Conservation (phyloP, 1,284 basidiomycete genomes). For the Bondarzewia mesenterica region DNA sequence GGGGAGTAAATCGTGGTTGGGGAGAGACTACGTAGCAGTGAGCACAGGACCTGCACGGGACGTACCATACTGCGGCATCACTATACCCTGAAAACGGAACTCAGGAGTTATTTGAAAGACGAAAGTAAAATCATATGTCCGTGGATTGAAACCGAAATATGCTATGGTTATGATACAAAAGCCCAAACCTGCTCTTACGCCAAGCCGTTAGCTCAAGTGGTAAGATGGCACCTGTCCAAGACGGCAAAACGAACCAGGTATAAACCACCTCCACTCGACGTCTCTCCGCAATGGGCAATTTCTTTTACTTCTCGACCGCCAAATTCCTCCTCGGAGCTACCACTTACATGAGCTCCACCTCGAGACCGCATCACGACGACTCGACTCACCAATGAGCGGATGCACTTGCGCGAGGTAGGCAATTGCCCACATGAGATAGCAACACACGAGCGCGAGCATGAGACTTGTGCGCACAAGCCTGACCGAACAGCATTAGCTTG, state of each 20-base stretch:
- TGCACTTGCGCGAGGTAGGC: conserved; percentile 90
- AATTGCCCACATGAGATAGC: conserved; percentile 93
- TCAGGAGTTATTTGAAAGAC: no score
- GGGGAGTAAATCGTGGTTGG: background rate
- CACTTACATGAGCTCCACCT: conserved; percentile 12
- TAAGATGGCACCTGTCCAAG: no score
- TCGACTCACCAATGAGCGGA: conserved; percentile 72
- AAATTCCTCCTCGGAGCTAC: conserved; percentile 14
- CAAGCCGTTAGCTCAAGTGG: background rate
- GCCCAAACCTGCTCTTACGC: background rate
- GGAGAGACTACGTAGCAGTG: background rate
- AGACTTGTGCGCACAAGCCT: conserved; percentile 78
- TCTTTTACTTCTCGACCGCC: conserved; percentile 9
- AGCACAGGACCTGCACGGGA: background rate
- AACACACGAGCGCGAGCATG: conserved; percentile 69
- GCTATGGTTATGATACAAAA: background rate
- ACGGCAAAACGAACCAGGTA: no score
- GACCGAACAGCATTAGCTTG: background rate
- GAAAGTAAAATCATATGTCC: background rate
- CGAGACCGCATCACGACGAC: conserved; percentile 1
- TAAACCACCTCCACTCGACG: no score
- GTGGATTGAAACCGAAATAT: background rate
- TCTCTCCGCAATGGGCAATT: no score
- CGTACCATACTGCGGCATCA: no score
- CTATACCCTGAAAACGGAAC: background rate